Evolutionary conservation across 768 basidiomycete species (phyloP), one percentile per base, ranked within the genome.

Genomic region (Hirschioporus abietinus): DNA sequence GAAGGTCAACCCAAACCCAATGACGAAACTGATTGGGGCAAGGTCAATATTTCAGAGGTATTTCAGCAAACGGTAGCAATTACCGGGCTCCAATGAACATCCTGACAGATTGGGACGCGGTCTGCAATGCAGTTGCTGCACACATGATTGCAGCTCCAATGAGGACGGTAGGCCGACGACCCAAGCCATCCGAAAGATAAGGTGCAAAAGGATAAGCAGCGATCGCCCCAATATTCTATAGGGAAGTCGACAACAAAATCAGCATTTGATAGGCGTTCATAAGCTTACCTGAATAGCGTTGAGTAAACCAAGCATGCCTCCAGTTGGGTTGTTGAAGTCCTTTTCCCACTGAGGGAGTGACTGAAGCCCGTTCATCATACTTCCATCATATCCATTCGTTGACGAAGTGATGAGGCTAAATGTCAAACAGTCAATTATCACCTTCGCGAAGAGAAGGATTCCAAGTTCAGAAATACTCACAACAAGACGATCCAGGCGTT

Each of bases 61-160:
- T 34, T 58, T 12, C 24, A 36, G 57, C 34, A 42, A 17, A 35
- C 61, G 57, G n/a, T 3, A 52, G 68, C 60, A 65, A 71, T 63
- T 70, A 80, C 77, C 81, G 74, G 24, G 80, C 78, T 27, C 76
- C 80, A 60, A 80, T 81, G 71, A 83, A 82, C 77, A 80, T 80
- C 61, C 76, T 75, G 52, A 81, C 74, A 23, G 75, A 78, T 27
- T 79, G 74, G 34, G 79, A 74, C 5, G 76, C 76, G 9, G 76
- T 77, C 64, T 82, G 80, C 23, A 81, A 64, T 62, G 74, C 74
- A 20, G 79, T 79, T 18, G 78, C 81, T 27, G 70, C 71, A 52
- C 79, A 70, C 76, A 81, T 80, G 71, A 81, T 72, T 65, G 71
- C 59, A 15, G 81, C 79, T 26, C 82, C 81, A 18, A 80, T 66